Conservation (phyloP, 371 early-diverging fungal genomes). For the Actinomucor elegans region DNA sequence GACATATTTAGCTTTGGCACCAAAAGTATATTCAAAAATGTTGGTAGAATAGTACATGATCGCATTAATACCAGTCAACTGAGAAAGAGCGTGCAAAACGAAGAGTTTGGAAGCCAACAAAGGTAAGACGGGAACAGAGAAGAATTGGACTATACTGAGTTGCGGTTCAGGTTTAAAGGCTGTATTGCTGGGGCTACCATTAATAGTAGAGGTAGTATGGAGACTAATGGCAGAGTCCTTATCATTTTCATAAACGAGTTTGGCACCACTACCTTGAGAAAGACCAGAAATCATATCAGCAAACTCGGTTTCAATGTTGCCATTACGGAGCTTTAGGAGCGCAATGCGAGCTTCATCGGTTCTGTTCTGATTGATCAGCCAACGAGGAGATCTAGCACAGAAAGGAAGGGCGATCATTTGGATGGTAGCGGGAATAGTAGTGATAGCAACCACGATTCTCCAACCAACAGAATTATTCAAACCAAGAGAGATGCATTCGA, state of each 20-base stretch:
- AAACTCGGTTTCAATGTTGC: constrained; percentile 64
- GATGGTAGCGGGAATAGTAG: constrained; percentile 62
- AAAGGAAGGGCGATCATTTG: constrained; percentile 71
- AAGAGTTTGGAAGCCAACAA: constrained; percentile 52
- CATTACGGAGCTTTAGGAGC: constrained; percentile 58
- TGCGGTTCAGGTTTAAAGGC: constrained; percentile 27
- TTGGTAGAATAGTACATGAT: constrained; percentile 62
- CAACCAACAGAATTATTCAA: constrained; percentile 66
- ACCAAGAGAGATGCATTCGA: constrained; percentile 61
- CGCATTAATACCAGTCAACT: constrained; percentile 71
- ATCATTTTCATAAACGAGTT: constrained; percentile 12
- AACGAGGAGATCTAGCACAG: constrained; percentile 77
- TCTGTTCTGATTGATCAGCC: constrained; percentile 61
- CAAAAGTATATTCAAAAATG: constrained; percentile 43
- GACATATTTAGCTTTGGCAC: constrained; percentile 34
- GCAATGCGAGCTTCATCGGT: constrained; percentile 61
- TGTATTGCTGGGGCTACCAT: constrained; percentile 21
- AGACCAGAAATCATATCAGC: constrained; percentile 55
- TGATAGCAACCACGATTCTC: constrained; percentile 64
- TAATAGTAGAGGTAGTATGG: constrained; percentile 10
- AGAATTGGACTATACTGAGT: constrained; percentile 31
- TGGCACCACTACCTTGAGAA: constrained; percentile 29
- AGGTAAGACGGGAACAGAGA: constrained; percentile 34
- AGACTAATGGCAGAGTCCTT: constrained; percentile 21
- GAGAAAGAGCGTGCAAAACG: constrained; percentile 52